These are phyloP conservation scores for Gnomoniopsis smithogilvyi DNA, from an alignment of 2,329 filamentous ascomycete genomes.

Conservation along the genomic window DNA sequence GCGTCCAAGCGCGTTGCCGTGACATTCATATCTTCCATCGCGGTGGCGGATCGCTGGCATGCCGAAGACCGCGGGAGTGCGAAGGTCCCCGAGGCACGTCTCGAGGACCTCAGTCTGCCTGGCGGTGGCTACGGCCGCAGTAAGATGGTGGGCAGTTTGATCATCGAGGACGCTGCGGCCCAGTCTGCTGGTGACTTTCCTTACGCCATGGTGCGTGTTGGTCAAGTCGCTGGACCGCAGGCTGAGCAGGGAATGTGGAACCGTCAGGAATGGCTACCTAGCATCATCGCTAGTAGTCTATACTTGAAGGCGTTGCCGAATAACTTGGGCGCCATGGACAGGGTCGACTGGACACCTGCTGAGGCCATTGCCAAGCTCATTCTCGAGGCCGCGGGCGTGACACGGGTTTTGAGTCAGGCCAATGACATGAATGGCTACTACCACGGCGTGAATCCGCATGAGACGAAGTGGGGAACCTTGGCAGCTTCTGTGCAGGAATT, in stretches of 20 bases:
- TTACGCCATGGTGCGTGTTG: conserved; percentile 37
- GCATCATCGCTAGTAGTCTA: conserved; percentile 42
- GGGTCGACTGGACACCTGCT: conserved; percentile 51
- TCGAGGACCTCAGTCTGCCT: conserved; percentile 30
- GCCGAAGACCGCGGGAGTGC: not conserved
- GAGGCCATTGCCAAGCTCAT: conserved; percentile 41
- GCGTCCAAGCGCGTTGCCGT: conserved; percentile 32
- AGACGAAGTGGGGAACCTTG: conserved; percentile 36
- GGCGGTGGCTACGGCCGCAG: conserved; percentile 35
- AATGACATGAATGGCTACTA: conserved; percentile 35
- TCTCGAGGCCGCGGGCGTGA: conserved; percentile 34
- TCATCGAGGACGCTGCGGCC: conserved; percentile 35
- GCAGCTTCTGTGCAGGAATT: conserved; percentile 34
- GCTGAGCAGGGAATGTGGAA: conserved; percentile 45
- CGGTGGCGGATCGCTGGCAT: conserved; percentile 31
- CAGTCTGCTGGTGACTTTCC: conserved; percentile 29
- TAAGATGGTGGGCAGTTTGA: conserved; percentile 34
- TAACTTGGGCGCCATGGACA: conserved; percentile 36
- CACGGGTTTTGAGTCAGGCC: conserved; percentile 13
- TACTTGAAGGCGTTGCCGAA: conserved; percentile 41
- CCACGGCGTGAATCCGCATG: conserved; percentile 43
- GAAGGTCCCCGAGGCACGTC: conserved; percentile 31
- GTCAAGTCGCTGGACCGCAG: conserved; percentile 39
- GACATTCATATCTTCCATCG: conserved; percentile 39
- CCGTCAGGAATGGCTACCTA: conserved; percentile 51